A percentile compares a stretch with the other conserved stretches of the same genome.
Conservation (phyloP, 176 grass and related monocot genomes). For the Zea luxurians region DNA sequence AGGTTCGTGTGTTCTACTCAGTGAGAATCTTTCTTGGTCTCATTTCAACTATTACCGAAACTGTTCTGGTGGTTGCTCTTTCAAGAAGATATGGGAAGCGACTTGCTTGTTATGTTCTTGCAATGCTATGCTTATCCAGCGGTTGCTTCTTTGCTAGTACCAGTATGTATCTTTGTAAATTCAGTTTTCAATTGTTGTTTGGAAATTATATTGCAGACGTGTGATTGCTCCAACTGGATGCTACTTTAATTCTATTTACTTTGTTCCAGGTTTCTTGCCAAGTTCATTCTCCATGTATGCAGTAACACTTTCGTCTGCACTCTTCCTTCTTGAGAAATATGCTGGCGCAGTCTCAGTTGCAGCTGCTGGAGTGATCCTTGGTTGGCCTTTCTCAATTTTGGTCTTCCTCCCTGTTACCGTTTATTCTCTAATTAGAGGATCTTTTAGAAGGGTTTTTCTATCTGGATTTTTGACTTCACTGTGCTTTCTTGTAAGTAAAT, state of each 20-base stretch:
- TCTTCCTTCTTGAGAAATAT: conserved; percentile 91
- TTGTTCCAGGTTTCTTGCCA: conserved; percentile 84
- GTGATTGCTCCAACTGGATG: conserved; percentile 1
- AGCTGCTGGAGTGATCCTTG: conserved; percentile 89
- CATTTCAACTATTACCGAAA: conserved; percentile 87
- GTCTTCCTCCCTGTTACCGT: conserved; percentile 83
- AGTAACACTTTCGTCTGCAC: conserved; percentile 87
- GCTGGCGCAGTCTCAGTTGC: conserved; percentile 67
- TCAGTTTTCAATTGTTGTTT: conserved; percentile 23
- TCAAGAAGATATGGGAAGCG: conserved; percentile 95
- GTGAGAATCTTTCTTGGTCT: conserved; percentile 98
- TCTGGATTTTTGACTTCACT: conserved; percentile 75
- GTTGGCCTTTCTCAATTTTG: conserved; percentile 96
- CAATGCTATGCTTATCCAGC: conserved; percentile 91
- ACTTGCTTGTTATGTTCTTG: conserved; percentile 85
- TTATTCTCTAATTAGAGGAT: conserved; percentile 73
- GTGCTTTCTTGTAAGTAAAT: conserved; percentile 73
- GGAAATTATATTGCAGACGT: conserved; percentile 22
- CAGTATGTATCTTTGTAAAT: conserved; percentile 63
- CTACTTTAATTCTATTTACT: conserved; percentile 27
- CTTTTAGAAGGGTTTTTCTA: conserved; percentile 78
- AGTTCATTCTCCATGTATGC: conserved; percentile 99
- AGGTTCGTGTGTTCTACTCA: conserved; percentile 86
- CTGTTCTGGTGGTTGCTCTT: conserved; percentile 82
- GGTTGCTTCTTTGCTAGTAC: conserved; percentile 99